Conservation (phyloP, 192 early-diverging fungal species). For the Cetraspora pellucida region DNA sequence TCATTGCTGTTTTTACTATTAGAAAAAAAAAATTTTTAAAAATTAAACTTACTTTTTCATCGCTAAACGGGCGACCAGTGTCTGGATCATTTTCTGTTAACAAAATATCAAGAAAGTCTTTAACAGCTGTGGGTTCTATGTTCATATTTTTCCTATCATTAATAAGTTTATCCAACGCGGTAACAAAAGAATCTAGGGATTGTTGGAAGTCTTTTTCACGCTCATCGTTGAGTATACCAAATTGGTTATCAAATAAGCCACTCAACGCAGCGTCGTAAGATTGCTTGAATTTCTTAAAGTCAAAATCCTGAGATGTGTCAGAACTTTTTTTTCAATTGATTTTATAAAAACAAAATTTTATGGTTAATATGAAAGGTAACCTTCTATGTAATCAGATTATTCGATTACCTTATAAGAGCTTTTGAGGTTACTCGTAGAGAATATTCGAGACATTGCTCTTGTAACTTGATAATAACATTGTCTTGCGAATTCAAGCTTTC, state of each 20-base stretch:
- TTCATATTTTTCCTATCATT: neutral
- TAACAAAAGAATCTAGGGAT: neutral
- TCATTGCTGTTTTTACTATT: neutral
- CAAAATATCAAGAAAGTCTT: constrained; percentile 18
- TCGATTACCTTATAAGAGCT: neutral
- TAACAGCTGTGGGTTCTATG: neutral
- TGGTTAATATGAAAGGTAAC: neutral
- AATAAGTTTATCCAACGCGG: neutral
- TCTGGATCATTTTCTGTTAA: constrained; percentile 8
- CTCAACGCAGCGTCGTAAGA: neutral
- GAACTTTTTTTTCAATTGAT: neutral
- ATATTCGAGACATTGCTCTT: constrained; percentile 1
- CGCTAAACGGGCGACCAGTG: constrained; percentile 5
- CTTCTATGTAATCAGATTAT: neutral
- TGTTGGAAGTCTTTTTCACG: constrained; percentile 1
- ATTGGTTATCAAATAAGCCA: constrained; percentile 18
- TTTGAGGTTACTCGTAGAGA: neutral
- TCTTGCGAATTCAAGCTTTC: neutral
- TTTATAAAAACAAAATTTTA: neutral
- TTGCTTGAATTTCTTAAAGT: neutral
- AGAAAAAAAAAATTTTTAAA: neutral
- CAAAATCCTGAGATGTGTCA: neutral
- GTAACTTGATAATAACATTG: neutral
- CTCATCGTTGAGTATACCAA: neutral
- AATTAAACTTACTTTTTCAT: neutral